A percentile compares a stretch with the other conserved stretches of the same genome.
phyloP scores from a whole-genome alignment of 805 yeast genomes.

The Jamesozyma piceae region DNA sequence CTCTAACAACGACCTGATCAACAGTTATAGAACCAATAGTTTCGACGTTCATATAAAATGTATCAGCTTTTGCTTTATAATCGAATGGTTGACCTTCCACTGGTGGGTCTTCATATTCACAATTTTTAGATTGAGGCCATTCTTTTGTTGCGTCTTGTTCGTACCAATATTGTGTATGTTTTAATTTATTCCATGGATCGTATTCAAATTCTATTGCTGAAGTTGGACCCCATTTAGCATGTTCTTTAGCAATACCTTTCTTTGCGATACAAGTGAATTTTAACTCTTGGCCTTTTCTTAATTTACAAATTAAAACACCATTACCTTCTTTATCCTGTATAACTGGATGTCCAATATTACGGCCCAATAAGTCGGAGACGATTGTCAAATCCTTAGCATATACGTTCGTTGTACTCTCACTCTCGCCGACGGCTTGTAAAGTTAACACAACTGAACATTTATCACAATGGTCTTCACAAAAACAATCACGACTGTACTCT shows the following conservation, averaged over 20 bases:
- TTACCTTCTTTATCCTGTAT: conserved; percentile 62
- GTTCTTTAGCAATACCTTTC: conserved; percentile 95
- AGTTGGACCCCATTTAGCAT: conserved; percentile 97
- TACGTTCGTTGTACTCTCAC: conserved; percentile 80
- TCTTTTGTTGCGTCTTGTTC: conserved; percentile 81
- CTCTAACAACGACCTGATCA: conserved; percentile 78
- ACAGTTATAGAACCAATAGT: conserved; percentile 86
- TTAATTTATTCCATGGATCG: conserved; percentile 97
- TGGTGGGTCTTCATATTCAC: conserved; percentile 95
- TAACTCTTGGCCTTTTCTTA: conserved; percentile 87
- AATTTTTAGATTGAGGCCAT: conserved; percentile 86
- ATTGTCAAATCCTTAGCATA: conserved; percentile 72
- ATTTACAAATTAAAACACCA: conserved; percentile 86
- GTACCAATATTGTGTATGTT: conserved; percentile 94
- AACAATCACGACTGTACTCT: conserved; percentile 88
- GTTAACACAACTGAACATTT: conserved; percentile 85
- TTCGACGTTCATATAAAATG: conserved; percentile 83
- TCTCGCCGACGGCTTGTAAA: conserved; percentile 79
- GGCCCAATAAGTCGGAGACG: conserved; percentile 31
- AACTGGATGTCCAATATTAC: conserved; percentile 73
- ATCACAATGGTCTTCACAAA: conserved; percentile 95
- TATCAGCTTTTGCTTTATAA: conserved; percentile 68
- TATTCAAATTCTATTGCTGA: conserved; percentile 94
- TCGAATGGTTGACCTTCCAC: conserved; percentile 80
- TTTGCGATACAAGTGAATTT: conserved; percentile 88